phyloP scores from a whole-genome alignment of 257 asterid genomes.

The Scutellaria barbata region DNA sequence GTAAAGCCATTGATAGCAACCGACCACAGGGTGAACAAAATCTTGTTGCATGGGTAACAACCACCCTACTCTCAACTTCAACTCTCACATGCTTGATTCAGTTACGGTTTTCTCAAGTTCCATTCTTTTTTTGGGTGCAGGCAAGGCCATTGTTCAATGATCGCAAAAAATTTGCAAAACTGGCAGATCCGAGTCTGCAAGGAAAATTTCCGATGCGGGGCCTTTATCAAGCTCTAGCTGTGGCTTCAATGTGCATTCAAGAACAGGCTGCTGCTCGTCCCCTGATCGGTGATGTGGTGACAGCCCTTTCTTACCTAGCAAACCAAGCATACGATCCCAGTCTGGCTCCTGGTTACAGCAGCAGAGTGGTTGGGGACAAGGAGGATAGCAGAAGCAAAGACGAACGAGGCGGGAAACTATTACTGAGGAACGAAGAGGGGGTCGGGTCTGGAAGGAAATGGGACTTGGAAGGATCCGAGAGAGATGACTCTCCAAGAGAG shows the following conservation, averaged over 20 bases:
- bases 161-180: conserved; percentile 75
- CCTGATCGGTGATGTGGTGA: conserved; percentile 88
- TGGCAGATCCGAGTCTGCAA: conserved; percentile 85
- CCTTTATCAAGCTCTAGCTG: conserved; percentile 95
- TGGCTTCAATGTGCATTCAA: conserved; percentile 96
- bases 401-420: conserved; percentile 58
- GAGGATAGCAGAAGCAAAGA: conserved; percentile 56
- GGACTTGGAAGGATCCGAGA: conserved; percentile 83
- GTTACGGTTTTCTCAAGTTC: background rate
- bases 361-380: conserved; percentile 43
- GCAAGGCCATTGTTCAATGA: conserved; percentile 91
- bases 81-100: background rate
- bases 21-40: conserved; percentile 91
- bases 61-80: background rate
- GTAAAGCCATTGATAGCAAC: conserved; percentile 89
- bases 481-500: conserved; percentile 82
- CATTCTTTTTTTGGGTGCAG: conserved; percentile 44
- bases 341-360: conserved; percentile 37
- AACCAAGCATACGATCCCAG: conserved; percentile 79
- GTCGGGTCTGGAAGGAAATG: conserved; percentile 74
- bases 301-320: conserved; percentile 91
- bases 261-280: conserved; percentile 99
- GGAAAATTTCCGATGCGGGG: conserved; percentile 92
- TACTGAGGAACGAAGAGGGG: conserved; percentile 69
- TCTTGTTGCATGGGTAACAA: conserved; percentile 87